phyloP scores from a whole-genome alignment of 2,329 filamentous ascomycete genomes.

The Colletotrichum sp. region DNA sequence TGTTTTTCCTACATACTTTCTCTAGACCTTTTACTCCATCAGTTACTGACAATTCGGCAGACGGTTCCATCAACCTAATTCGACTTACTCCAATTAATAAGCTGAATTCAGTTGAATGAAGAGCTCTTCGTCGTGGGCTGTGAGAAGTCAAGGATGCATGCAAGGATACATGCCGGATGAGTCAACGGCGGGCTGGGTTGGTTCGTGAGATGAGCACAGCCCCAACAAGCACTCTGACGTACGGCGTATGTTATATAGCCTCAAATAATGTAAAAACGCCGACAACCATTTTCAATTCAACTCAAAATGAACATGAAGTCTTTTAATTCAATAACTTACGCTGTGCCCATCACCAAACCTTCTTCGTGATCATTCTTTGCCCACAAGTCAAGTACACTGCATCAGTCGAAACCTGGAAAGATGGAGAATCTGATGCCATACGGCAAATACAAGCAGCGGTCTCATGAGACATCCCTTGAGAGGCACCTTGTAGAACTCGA shows the following conservation, averaged over 20 bases:
- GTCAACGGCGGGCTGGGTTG: neutral
- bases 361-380: neutral
- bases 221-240: neutral
- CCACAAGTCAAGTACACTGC: neutral
- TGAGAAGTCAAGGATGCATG: neutral
- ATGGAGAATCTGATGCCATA: neutral
- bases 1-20: too few relatives aligned
- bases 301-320: rapidly evolving
- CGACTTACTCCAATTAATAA: neutral
- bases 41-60: neutral
- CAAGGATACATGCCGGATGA: neutral
- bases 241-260: neutral
- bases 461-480: neutral
- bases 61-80: neutral
- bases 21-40: too few relatives aligned
- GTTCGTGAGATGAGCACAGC: neutral
- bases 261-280: neutral
- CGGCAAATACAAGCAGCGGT: neutral
- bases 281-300: rapidly evolving
- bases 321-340: rapidly evolving
- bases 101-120: neutral
- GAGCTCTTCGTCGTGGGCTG: neutral
- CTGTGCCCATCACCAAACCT: neutral
- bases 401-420: neutral
- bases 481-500: neutral